These are phyloP conservation scores for Rhodosporidiobolus odoratus DNA, from an alignment of 768 basidiomycete species.

Conservation along the genomic window DNA sequence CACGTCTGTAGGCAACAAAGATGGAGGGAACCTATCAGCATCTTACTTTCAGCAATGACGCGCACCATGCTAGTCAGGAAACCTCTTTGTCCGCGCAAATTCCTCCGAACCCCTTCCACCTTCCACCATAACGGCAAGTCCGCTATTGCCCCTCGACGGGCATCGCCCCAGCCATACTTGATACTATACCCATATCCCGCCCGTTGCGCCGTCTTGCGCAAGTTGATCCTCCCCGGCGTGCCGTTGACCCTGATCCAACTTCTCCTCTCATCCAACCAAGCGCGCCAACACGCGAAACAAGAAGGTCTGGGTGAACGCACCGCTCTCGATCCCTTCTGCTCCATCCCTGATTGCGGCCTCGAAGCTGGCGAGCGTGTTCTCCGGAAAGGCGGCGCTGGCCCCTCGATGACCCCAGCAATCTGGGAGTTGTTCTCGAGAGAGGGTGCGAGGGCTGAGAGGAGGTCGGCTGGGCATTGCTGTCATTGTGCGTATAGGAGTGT, in stretches of 20 bases:
- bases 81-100: too few species aligned
- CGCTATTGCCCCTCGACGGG: too few species aligned
- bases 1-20: constrained; percentile 8
- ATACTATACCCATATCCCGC: too few species aligned
- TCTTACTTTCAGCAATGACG: too few species aligned
- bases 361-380: constrained; percentile 94
- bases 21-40: too few species aligned
- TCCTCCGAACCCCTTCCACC: too few species aligned
- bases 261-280: not conserved
- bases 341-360: constrained; percentile 91
- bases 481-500: not conserved
- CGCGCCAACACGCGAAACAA: not conserved
- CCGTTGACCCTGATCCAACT: too few species aligned
- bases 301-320: constrained; percentile 47
- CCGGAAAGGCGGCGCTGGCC: constrained; percentile 81
- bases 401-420: constrained; percentile 80
- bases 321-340: constrained; percentile 94
- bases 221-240: too few species aligned
- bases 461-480: not conserved
- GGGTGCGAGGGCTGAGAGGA: not conserved
- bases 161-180: too few species aligned
- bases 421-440: constrained; percentile 43
- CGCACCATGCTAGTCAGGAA: too few species aligned
- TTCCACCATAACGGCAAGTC: too few species aligned
- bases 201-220: too few species aligned